Conservation (phyloP, 257 asterid species). For the Echium plantagineum region DNA sequence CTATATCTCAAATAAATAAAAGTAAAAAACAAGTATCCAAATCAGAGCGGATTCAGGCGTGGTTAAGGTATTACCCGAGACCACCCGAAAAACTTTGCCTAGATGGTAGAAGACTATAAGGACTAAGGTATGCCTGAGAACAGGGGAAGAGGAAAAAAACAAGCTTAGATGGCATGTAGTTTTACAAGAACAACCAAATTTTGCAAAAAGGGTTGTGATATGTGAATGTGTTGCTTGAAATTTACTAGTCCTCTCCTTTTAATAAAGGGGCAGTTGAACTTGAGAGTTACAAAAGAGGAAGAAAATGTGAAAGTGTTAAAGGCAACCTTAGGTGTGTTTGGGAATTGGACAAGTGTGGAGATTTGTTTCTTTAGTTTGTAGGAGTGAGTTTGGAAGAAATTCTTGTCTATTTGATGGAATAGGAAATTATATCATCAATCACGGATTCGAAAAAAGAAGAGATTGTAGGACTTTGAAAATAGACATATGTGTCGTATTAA, state of each 20-base stretch:
- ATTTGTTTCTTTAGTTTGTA: background rate
- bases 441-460: background rate
- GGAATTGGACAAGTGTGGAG: too few species aligned
- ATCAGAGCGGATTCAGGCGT: too few species aligned
- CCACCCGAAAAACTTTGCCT: too few species aligned
- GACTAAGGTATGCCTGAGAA: too few species aligned
- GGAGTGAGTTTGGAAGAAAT: background rate
- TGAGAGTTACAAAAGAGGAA: constrained; percentile 4
- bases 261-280: background rate
- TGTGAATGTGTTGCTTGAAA: background rate
- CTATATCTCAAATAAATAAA: background rate
- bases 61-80: too few species aligned
- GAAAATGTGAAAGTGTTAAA: background rate
- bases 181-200: too few species aligned
- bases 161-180: too few species aligned
- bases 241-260: background rate
- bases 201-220: background rate
- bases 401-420: background rate
- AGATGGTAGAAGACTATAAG: too few species aligned
- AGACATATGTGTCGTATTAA: too few species aligned
- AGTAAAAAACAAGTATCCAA: too few species aligned
- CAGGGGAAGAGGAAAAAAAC: too few species aligned
- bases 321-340: background rate
- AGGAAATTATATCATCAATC: constrained; percentile 2
- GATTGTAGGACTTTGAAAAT: background rate